Percentiles rank a stretch among this genome's conserved stretches.
phyloP scores from a whole-genome alignment of 2,329 filamentous ascomycete genomes.

The Neurospora sp. region DNA sequence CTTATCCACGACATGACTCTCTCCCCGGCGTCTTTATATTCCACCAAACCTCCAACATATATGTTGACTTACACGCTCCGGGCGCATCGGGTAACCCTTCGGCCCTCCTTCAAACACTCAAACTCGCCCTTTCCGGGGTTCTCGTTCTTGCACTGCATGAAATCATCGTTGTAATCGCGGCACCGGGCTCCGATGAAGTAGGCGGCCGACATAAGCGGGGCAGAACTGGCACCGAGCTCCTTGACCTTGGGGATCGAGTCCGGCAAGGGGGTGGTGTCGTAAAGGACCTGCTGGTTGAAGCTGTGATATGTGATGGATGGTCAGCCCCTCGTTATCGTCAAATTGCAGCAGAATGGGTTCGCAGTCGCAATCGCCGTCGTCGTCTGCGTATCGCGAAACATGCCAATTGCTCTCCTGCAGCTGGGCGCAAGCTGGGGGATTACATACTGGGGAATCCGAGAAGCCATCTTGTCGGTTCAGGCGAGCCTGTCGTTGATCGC shows the following conservation, averaged over 20 bases:
- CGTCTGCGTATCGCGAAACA: not conserved
- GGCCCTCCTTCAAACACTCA: conserved; percentile 91
- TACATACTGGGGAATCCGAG: conserved; percentile 49
- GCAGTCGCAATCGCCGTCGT: not conserved
- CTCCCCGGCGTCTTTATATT: not conserved
- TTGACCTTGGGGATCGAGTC: conserved; percentile 84
- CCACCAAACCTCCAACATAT: not conserved
- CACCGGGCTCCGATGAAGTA: conserved; percentile 98
- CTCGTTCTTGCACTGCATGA: conserved; percentile 99
- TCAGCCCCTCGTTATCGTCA: not conserved
- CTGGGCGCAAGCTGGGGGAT: not conserved
- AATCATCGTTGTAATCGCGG: conserved; percentile 95
- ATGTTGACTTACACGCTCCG: conserved; percentile 74
- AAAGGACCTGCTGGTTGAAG: conserved; percentile 87
- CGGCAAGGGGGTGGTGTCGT: conserved; percentile 93
- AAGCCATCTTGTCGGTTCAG: conserved; percentile 44
- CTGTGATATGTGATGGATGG: conserved; percentile 37
- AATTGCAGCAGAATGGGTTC: not conserved
- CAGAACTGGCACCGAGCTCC: conserved; percentile 88
- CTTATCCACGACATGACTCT: not conserved
- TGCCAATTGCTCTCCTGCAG: not conserved
- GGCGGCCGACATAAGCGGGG: conserved; percentile 79
- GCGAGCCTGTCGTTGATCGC: conserved; percentile 16
- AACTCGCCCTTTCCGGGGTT: conserved; percentile 83
- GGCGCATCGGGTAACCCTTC: conserved; percentile 93